These are phyloP conservation scores for Knoxia roxburghii DNA, from an alignment of 257 asterid species.

Conservation along the genomic window DNA sequence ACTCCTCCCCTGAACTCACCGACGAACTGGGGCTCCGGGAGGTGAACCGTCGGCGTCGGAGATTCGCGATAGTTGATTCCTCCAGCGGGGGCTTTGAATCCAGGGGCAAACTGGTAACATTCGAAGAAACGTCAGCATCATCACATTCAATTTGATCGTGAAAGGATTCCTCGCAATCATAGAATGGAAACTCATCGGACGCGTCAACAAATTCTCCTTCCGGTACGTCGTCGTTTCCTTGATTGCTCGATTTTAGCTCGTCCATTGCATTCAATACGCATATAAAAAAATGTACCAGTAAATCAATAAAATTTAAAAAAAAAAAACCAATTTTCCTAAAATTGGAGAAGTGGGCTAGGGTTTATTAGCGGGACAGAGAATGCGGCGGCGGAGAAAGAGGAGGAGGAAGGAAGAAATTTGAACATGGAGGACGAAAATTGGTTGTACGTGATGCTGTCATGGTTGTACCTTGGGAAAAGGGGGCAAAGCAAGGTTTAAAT, in stretches of 20 bases:
- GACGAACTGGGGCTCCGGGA: constrained; percentile 19
- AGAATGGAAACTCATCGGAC: constrained; percentile 43
- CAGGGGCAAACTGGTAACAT: constrained; percentile 12
- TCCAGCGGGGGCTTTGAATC: constrained; percentile 20
- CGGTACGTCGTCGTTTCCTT: constrained; percentile 13
- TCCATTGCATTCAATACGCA: neutral
- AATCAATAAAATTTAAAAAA: no score
- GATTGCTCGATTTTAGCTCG: neutral
- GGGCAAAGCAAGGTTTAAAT: neutral
- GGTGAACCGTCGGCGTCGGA: constrained; percentile 22
- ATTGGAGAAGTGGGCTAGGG: neutral
- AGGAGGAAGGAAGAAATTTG: neutral
- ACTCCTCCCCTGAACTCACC: constrained; percentile 27
- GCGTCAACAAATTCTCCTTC: constrained; percentile 48
- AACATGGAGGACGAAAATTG: neutral
- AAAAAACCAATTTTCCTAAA: neutral
- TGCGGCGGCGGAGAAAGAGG: neutral
- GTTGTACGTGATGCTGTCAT: neutral
- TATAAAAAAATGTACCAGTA: neutral
- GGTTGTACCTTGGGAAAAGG: neutral
- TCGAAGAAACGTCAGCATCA: constrained; percentile 16
- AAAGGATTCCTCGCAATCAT: constrained; percentile 39
- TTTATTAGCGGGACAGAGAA: neutral
- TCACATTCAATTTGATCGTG: constrained; percentile 23
- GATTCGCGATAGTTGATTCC: constrained; percentile 12